Base-by-base conservation (phyloP, 106 monocot genomes). In the Alisma plantagoaquatica region DNA sequence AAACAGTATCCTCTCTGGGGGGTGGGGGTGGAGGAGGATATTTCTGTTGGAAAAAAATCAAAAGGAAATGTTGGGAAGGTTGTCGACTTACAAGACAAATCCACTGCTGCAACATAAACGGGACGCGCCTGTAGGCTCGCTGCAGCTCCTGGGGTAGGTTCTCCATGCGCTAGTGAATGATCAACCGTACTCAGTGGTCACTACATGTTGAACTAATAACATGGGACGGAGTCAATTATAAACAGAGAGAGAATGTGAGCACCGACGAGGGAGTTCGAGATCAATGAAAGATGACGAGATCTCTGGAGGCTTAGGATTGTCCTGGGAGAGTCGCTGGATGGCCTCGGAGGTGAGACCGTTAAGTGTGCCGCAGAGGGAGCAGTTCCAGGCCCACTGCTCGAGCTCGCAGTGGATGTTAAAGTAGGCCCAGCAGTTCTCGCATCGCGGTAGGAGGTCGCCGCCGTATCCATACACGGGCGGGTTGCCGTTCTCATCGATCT, bases 341-440 rank as follows among this genome's bases (percentile, higher is more conserved):
- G 67, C 67, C 32, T 59, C 55, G 27, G 76, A 67, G 49, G 73
- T 44, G 41, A 98, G 70, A 23, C 85, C 89, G 47, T 89, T 89
- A 65, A 84, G 72, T 30, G 70, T 46, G 27, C 84, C 96, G 56
- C 96, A 90, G 54, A 98, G 73, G 21, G 81, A 51, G 64, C 96
- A 98, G 57, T 46, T 78, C 96, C 96, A 98, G 11, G 71, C 57
- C 96, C 96, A 98, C 56, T 81, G 84, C 63, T 90, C 89, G 35
- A 90, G 64, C 64, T 98, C 96, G 71, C 96, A 85, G 71, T 74
- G 63, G 54, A 79, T 69, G 71, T 73, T 98, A 73, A 98, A 79
- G 66, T 98, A 98, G 18, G 62, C 89, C 81, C 81, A 98, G 74
- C 96, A 98, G 59, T 82, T 72, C 73, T 98, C 89, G 74, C 91